These are phyloP conservation scores for Syncephalastrum monosporum DNA, from an alignment of 371 early-diverging fungal genomes.

Conservation along the genomic window DNA sequence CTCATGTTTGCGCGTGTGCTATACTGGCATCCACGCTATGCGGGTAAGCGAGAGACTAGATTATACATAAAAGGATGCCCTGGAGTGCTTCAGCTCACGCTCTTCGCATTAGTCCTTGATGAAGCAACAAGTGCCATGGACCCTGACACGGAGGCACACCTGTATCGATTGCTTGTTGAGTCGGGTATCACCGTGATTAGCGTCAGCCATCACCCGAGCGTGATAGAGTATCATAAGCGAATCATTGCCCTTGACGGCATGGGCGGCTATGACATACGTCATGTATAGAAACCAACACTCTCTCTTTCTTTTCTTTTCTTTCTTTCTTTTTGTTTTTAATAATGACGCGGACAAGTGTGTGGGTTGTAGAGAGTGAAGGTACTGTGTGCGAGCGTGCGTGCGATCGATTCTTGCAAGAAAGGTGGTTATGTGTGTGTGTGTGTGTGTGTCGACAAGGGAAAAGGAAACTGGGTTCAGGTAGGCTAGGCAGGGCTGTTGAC, in stretches of 20 bases:
- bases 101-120: slow-evolving; percentile 55
- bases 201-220: slow-evolving; percentile 59
- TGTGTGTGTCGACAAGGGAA: too few relatives aligned
- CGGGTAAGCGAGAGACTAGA: too few relatives aligned
- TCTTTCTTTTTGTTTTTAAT: slow-evolving; percentile 3
- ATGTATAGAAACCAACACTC: too few relatives aligned
- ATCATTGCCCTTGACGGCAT: slow-evolving; percentile 43
- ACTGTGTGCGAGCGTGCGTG: background rate
- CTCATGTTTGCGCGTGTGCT: slow-evolving; percentile 71
- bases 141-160: slow-evolving; percentile 38
- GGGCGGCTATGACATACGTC: slow-evolving; percentile 32
- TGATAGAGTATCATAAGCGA: slow-evolving; percentile 51
- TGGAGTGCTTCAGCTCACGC: background rate
- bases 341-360: background rate
- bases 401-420: too few relatives aligned
- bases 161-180: slow-evolving; percentile 45
- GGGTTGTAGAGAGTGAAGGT: background rate
- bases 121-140: slow-evolving; percentile 78
- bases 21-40: slow-evolving; percentile 66
- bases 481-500: slow-evolving; percentile 10
- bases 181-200: slow-evolving; percentile 64
- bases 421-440: too few relatives aligned
- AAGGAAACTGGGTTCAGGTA: too few relatives aligned
- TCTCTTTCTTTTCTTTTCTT: slow-evolving; percentile 8
- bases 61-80: background rate